These are phyloP conservation scores for Suillus subalutaceus DNA, from an alignment of 768 basidiomycete genomes.

Conservation along the genomic window DNA sequence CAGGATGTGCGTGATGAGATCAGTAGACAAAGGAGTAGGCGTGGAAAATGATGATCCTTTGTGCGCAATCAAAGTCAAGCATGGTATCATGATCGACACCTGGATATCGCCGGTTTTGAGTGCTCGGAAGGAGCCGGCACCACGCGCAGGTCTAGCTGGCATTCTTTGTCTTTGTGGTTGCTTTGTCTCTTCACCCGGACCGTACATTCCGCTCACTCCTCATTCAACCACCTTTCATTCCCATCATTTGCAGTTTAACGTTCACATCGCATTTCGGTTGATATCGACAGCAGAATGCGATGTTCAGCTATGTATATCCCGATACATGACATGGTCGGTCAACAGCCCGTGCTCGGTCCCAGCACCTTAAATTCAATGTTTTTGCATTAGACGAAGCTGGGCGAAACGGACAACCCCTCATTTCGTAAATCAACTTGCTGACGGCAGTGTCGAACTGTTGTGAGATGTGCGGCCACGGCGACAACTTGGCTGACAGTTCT, in stretches of 20 bases:
- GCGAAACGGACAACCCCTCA: constrained; percentile 51
- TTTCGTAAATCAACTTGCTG: constrained; percentile 48
- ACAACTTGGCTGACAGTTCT: background rate
- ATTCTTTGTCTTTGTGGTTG: background rate
- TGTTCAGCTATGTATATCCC: background rate
- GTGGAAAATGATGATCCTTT: background rate
- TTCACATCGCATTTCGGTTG: background rate
- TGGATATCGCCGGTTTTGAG: background rate
- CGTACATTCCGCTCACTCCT: background rate
- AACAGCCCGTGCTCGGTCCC: constrained; percentile 13
- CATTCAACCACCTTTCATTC: too few species aligned
- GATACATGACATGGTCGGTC: background rate
- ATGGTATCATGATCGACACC: background rate
- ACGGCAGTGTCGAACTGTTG: constrained; percentile 21
- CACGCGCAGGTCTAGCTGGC: too few species aligned
- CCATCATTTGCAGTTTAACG: background rate
- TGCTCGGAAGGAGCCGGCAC: background rate
- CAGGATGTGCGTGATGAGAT: background rate
- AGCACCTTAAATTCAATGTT: background rate
- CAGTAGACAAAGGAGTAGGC: background rate
- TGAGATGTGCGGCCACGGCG: constrained; percentile 12
- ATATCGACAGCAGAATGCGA: background rate
- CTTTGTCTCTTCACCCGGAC: background rate
- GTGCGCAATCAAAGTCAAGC: background rate
- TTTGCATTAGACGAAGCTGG: background rate